phyloP scores from a whole-genome alignment of 305 asterid genomes.

The Plantago lanceolata region DNA sequence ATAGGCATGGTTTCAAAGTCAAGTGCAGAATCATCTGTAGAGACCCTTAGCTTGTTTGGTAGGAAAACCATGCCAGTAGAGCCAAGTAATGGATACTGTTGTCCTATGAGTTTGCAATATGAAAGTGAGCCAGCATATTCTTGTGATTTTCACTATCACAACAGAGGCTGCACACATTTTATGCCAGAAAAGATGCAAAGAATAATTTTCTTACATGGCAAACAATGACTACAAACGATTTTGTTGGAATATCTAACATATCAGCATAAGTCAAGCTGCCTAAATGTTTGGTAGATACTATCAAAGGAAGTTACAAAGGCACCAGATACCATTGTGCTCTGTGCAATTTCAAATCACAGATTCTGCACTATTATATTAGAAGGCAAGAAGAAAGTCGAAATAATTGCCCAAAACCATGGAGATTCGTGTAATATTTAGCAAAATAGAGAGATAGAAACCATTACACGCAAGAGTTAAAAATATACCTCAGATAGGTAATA shows the following conservation, averaged over 20 bases:
- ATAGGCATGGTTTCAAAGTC: neutral
- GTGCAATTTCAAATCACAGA: neutral
- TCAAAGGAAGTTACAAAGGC: neutral
- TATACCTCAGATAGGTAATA: conserved; percentile 74
- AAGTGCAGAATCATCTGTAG: too few relatives aligned
- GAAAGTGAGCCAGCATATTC: neutral
- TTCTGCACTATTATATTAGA: neutral
- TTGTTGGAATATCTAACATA: conserved; percentile 3
- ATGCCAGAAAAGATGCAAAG: neutral
- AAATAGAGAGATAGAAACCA: neutral
- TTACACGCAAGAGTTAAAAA: neutral
- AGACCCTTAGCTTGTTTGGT: neutral
- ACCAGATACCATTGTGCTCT: neutral
- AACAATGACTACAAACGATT: neutral
- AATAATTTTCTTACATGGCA: neutral
- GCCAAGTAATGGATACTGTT: neutral
- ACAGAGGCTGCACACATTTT: neutral
- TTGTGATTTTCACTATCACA: neutral
- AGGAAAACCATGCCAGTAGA: neutral
- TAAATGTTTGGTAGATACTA: too few relatives aligned
- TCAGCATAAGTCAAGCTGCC: neutral
- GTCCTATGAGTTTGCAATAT: neutral
- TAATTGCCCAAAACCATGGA: conserved; percentile 1
- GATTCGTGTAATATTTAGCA: neutral
- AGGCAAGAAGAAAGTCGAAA: too few relatives aligned